Conservation (phyloP, 306 rosid species). For the Prunus dulcis region DNA sequence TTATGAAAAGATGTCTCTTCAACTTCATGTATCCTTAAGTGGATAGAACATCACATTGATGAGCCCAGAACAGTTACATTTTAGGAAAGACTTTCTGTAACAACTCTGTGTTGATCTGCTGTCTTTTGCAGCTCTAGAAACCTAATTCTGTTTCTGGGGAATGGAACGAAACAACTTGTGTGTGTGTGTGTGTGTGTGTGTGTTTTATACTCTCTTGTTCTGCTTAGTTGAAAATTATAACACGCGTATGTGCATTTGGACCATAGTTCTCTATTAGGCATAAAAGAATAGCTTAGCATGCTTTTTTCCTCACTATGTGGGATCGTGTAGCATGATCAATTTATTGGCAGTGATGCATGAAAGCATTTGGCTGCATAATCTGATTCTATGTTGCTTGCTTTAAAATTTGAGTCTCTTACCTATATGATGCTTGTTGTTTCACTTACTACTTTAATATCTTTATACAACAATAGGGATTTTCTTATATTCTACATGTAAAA, state of each 20-base stretch:
- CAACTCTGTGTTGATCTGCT: background rate
- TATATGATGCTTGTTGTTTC: background rate
- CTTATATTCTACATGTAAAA: background rate
- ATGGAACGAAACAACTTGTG: background rate
- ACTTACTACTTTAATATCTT: background rate
- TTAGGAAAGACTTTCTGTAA: background rate
- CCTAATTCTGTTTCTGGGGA: background rate
- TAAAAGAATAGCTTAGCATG: background rate
- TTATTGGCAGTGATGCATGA: background rate
- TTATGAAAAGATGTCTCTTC: background rate
- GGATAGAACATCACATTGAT: background rate
- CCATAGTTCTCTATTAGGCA: background rate
- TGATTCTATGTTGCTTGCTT: background rate
- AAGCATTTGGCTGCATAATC: background rate
- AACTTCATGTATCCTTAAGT: background rate
- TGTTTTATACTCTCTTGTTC: background rate
- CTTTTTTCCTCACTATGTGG: background rate
- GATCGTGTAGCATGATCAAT: background rate
- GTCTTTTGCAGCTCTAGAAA: background rate
- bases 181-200: background rate
- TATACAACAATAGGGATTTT: background rate
- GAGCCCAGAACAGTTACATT: background rate
- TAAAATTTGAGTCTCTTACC: background rate
- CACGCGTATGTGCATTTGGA: background rate
- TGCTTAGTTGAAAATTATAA: background rate